Base-by-base conservation (phyloP, 1,139 yeast species). In the Kodamaea ohmeri region DNA sequence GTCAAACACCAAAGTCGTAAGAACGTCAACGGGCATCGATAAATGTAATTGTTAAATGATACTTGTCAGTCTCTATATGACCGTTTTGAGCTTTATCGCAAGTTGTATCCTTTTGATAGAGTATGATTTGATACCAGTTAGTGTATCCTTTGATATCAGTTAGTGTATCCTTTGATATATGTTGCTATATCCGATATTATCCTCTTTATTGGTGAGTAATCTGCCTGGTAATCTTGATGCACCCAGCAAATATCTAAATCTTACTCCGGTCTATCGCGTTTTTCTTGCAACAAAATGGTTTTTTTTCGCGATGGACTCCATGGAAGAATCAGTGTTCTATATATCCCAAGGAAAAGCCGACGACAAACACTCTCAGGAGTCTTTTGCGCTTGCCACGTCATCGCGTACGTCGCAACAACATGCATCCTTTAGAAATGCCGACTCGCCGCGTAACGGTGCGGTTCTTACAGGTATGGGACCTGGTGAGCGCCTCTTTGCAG, bases 21-120 rank as follows among this genome's bases (percentile, higher is more conserved):
- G 55, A 47, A 88, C 79, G 55, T 90, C 86, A 41, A 90, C 57
- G 1, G 97, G 97, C 98, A 90, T 90, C 6, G 29, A 6, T 4
- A n/a, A 14, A 13, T 25, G n/a, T 9, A 25, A 25, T 8, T 25
- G 12, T 8, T 7, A 9, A 12, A 25, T 25, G 27, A n/a, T n/a
- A n/a, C n/a, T n/a, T n/a, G n/a, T n/a, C n/a, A n/a, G n/a, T n/a
- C n/a, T n/a, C n/a, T n/a, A n/a, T n/a, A n/a, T n/a, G n/a, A n/a
- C n/a, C n/a, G n/a, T n/a, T n/a, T n/a, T n/a, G n/a, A n/a, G n/a
- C n/a, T n/a, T n/a, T n/a, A n/a, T n/a, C n/a, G n/a, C n/a, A n/a
- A n/a, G n/a, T n/a, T n/a, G n/a, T n/a, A n/a, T n/a, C n/a, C n/a
- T n/a, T n/a, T n/a, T n/a, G n/a, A n/a, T n/a, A n/a, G n/a, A n/a